These are phyloP conservation scores for Magnaporthiopsis incrustans DNA, from an alignment of 2,329 filamentous ascomycete species.

Conservation along the genomic window DNA sequence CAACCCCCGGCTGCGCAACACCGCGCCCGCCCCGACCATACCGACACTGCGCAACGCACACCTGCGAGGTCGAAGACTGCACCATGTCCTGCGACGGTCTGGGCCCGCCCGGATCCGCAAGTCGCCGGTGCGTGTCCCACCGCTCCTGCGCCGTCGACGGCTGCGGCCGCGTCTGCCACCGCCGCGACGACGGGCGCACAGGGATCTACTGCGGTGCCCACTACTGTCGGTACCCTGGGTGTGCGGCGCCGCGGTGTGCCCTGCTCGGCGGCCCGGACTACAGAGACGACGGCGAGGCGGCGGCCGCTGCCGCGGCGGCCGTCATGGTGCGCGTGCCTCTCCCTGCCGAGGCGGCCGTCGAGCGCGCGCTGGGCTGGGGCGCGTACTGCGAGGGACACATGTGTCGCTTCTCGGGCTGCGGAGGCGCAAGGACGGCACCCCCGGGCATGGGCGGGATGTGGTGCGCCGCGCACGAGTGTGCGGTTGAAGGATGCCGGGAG, in stretches of 20 bases:
- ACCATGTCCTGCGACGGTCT: conserved; percentile 9
- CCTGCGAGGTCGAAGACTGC: conserved; percentile 12
- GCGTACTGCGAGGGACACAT: conserved; percentile 3
- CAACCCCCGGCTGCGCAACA: conserved; percentile 9
- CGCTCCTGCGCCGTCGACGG: conserved; percentile 10
- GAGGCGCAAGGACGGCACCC: neutral
- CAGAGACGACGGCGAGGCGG: no score
- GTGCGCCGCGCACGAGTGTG: conserved; percentile 5
- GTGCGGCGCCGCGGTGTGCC: conserved; percentile 3
- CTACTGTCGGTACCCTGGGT: conserved; percentile 11
- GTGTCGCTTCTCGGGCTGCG: neutral
- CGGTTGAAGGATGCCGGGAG: neutral
- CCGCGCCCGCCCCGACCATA: conserved; percentile 8
- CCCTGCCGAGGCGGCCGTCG: neutral
- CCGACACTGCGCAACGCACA: conserved; percentile 13
- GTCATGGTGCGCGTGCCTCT: neutral
- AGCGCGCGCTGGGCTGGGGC: neutral
- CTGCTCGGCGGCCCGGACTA: no score
- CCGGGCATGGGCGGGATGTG: neutral
- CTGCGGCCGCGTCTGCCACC: conserved; percentile 11
- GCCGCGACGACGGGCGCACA: conserved; percentile 9
- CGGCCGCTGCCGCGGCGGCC: no score
- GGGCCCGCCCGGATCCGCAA: conserved; percentile 6
- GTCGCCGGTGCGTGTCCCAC: conserved; percentile 12
- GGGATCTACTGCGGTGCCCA: conserved; percentile 12